Evolutionary conservation across 768 basidiomycete species (phyloP).

Genomic region (Phanerochaete sordida): DNA sequence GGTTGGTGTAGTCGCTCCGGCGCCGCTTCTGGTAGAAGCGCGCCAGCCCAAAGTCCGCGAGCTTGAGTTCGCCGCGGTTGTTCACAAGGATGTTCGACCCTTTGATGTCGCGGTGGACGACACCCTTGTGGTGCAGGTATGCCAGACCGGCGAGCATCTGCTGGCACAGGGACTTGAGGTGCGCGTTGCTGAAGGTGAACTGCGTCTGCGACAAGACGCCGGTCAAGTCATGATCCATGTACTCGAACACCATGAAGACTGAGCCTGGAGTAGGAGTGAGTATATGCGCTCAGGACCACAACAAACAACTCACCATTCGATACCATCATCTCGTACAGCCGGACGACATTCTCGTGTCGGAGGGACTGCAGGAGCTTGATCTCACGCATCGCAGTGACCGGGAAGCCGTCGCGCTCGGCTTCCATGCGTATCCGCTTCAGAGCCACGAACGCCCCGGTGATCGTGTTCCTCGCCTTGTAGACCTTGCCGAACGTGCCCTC

Average conservation of each 20-base stretch:
- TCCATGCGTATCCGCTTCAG: slow-evolving; percentile 98
- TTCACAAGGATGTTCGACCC: slow-evolving; percentile 97
- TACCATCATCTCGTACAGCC: slow-evolving; percentile 97
- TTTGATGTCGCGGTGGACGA: slow-evolving; percentile 98
- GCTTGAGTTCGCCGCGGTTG: slow-evolving; percentile 87
- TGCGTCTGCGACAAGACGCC: slow-evolving; percentile 90
- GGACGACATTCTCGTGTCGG: slow-evolving; percentile 85
- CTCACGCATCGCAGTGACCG: slow-evolving; percentile 98
- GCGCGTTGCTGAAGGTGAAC: slow-evolving; percentile 78
- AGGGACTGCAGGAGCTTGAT: slow-evolving; percentile 95
- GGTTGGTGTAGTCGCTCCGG: slow-evolving; percentile 94
- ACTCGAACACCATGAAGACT: slow-evolving; percentile 99
- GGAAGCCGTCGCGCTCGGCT: slow-evolving; percentile 95
- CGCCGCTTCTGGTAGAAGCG: slow-evolving; percentile 92
- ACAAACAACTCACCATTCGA: slow-evolving; percentile 67
- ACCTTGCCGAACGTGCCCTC: slow-evolving; percentile 99
- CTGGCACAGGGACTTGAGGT: slow-evolving; percentile 91
- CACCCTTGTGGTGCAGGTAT: slow-evolving; percentile 93
- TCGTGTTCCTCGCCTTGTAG: slow-evolving; percentile 86
- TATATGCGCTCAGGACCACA: not conserved
- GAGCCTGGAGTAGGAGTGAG: slow-evolving; percentile 52
- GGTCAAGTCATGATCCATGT: slow-evolving; percentile 98
- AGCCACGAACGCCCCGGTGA: slow-evolving; percentile 77
- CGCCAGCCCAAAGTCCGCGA: slow-evolving; percentile 96
- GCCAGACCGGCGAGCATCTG: slow-evolving; percentile 96